A percentile compares a stretch with the other conserved stretches of the same genome.
Conservation (phyloP, 2,329 filamentous ascomycete genomes). For the Fusarium coicis region DNA sequence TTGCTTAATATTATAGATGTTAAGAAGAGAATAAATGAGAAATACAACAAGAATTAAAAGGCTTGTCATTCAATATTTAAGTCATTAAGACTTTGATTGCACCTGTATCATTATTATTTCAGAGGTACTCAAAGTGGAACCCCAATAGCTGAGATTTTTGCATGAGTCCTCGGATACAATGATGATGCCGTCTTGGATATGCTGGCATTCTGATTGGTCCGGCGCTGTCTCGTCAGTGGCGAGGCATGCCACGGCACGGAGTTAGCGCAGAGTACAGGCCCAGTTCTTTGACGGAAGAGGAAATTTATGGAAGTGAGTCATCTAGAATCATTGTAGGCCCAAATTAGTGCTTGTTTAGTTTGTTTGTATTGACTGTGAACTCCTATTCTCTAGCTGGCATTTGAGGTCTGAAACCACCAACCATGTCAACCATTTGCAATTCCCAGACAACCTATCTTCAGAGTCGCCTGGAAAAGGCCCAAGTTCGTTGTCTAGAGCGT, state of each 20-base stretch:
- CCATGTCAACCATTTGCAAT: too few species aligned
- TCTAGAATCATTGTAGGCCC: neutral
- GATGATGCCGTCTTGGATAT: neutral
- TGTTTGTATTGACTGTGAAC: rapidly evolving
- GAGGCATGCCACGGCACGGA: neutral
- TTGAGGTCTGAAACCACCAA: too few species aligned
- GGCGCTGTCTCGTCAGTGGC: neutral
- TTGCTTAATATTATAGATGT: rapidly evolving
- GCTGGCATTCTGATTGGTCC: neutral
- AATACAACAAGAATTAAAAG: rapidly evolving
- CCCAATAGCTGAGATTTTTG: neutral
- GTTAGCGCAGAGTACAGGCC: neutral
- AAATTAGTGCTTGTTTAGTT: neutral
- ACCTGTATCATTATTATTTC: rapidly evolving
- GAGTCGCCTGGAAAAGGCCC: too few species aligned
- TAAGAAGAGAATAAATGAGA: neutral
- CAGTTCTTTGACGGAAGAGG: neutral
- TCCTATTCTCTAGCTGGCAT: too few species aligned
- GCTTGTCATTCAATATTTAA: rapidly evolving
- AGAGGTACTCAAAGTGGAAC: neutral
- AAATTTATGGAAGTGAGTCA: neutral
- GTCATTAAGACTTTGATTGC: neutral
- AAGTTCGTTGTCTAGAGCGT: too few species aligned
- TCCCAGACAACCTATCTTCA: too few species aligned
- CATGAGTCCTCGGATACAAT: neutral